Evolutionary conservation across 495 filamentous ascomycete species (phyloP).

Genomic region (Trichoderma asperelloides): DNA sequence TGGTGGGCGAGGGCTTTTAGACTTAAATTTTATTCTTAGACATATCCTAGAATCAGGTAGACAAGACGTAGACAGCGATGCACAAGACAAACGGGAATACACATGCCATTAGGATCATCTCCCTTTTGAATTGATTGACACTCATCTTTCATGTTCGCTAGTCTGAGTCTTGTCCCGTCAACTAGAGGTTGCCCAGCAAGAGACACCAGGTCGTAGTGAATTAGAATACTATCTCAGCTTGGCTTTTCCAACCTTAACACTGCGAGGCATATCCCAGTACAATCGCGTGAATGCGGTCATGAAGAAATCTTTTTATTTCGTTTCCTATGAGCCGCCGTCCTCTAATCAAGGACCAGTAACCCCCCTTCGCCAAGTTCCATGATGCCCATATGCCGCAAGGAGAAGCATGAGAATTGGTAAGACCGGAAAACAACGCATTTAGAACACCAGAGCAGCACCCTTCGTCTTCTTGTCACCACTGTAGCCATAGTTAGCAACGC

Average conservation of each 20-base stretch:
- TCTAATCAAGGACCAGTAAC: constrained; percentile 8
- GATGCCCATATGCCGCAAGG: constrained; percentile 11
- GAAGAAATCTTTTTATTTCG: constrained; percentile 10
- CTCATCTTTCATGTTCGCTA: constrained; percentile 1
- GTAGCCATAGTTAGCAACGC: constrained; percentile 1
- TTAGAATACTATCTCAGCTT: constrained; percentile 9
- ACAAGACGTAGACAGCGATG: not conserved
- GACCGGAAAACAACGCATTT: constrained; percentile 26
- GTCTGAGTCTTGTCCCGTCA: constrained; percentile 2
- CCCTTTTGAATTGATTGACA: not conserved
- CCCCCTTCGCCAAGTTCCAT: constrained; percentile 13
- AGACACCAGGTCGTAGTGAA: constrained; percentile 1
- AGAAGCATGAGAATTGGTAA: constrained; percentile 8
- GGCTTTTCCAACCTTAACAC: constrained; percentile 5
- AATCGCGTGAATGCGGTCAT: not conserved
- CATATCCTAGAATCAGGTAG: not conserved
- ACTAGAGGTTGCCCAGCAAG: not conserved
- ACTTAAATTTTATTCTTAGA: not conserved
- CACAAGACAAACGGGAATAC: not conserved
- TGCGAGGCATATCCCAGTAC: constrained; percentile 2
- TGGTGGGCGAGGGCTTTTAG: constrained; percentile 54
- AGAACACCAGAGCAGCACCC: constrained; percentile 99
- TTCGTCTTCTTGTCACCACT: constrained; percentile 99
- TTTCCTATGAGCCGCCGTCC: constrained; percentile 12
- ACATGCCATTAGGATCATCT: not conserved